phyloP scores from a whole-genome alignment of 306 rosid species.

The Arachis stenosperma region DNA sequence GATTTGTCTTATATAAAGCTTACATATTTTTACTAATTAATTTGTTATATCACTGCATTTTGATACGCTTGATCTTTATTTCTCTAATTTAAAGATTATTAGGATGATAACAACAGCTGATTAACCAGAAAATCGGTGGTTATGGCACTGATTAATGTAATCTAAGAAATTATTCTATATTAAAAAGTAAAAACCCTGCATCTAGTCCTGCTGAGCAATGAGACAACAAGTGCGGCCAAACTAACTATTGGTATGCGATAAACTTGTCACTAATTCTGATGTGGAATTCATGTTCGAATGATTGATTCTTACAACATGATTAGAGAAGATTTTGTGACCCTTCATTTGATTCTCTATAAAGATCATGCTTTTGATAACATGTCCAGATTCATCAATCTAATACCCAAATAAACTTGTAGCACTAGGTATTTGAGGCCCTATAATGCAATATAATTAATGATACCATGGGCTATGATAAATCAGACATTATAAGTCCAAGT shows the following conservation, averaged over 20 bases:
- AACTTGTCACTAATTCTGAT: constrained; percentile 3
- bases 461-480: no score
- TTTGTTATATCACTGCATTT: neutral
- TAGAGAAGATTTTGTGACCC: constrained; percentile 17
- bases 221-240: constrained; percentile 19
- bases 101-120: no score
- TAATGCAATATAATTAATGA: no score
- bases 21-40: neutral
- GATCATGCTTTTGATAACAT: neutral
- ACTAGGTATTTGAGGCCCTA: no score
- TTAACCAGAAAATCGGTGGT: constrained; percentile 1
- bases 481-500: neutral
- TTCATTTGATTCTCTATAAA: constrained; percentile 5
- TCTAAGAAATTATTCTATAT: neutral
- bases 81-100: neutral
- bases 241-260: neutral
- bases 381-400: neutral
- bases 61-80: constrained; percentile 15
- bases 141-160: constrained; percentile 6
- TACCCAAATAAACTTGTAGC: neutral
- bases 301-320: constrained; percentile 33
- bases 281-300: constrained; percentile 17
- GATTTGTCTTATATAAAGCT: constrained; percentile 22
- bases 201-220: constrained; percentile 11
- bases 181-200: neutral